Percentiles rank a stretch among this genome's conserved stretches.
Evolutionary conservation across 768 basidiomycete species (phyloP).

Genomic region (Obba rivulosa): DNA sequence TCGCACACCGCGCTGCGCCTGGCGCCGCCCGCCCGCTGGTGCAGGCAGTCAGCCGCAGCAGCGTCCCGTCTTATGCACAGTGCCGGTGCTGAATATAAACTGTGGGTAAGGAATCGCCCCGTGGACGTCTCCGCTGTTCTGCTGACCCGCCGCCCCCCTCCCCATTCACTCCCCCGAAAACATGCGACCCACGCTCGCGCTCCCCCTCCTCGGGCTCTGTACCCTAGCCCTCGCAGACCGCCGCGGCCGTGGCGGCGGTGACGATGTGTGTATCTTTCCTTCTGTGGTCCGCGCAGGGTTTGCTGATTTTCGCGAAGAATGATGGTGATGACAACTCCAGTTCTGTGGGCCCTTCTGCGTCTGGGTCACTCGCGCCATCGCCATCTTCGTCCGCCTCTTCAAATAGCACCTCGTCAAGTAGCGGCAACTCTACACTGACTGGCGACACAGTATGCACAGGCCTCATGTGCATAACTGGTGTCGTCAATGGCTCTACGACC

Average conservation of each 20-base stretch:
- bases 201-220: conserved; percentile 8
- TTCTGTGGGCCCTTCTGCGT: too few species aligned
- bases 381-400: conserved; percentile 6
- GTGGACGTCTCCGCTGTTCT: not conserved
- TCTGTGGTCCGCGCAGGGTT: conserved; percentile 1
- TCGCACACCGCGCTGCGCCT: too few species aligned
- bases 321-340: not conserved
- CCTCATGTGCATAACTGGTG: conserved; percentile 15
- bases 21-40: conserved; percentile 1
- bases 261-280: not conserved
- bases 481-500: conserved; percentile 17
- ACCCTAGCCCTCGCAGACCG: conserved; percentile 5
- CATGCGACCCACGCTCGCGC: conserved; percentile 5
- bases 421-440: conserved; percentile 8
- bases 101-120: conserved; percentile 10
- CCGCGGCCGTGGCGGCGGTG: conserved; percentile 1
- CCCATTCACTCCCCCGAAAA: conserved; percentile 4
- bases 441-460: conserved; percentile 14
- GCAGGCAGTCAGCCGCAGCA: conserved; percentile 7
- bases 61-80: conserved; percentile 8
- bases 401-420: conserved; percentile 4
- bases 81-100: conserved; percentile 9
- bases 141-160: not conserved
- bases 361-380: not conserved
- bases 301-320: too few species aligned